Percentiles rank a stretch among this genome's conserved stretches.
Evolutionary conservation across 176 grass and related monocot species (phyloP).

Genomic region (Oryza brachyantha): DNA sequence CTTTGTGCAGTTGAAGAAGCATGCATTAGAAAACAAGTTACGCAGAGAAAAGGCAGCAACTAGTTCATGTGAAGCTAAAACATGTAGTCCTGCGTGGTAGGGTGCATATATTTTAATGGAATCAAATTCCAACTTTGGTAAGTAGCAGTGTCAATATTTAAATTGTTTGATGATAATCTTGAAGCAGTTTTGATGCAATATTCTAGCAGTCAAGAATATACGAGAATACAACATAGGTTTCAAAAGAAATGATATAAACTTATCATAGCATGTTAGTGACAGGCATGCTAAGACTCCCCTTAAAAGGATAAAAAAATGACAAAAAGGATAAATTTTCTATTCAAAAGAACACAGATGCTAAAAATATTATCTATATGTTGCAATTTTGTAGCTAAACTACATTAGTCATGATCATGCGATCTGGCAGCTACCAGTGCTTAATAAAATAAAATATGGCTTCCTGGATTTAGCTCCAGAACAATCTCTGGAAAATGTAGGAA

Average conservation of each 20-base stretch:
- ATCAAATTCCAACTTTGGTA: not conserved
- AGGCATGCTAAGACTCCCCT: not conserved
- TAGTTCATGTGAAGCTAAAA: not conserved
- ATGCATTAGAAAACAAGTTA: slow-evolving; percentile 12
- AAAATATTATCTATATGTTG: not conserved
- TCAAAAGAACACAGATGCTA: not conserved
- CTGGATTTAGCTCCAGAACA: not conserved
- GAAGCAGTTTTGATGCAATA: not conserved
- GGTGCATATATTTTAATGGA: not conserved
- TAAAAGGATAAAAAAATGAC: not conserved
- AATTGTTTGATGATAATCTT: not conserved
- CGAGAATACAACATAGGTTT: not conserved
- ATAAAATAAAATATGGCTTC: not conserved
- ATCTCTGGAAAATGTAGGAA: not conserved
- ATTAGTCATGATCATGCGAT: not conserved
- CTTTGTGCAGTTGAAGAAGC: slow-evolving; percentile 45
- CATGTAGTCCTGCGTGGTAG: not conserved
- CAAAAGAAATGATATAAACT: not conserved
- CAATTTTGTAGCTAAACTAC: slow-evolving; percentile 24
- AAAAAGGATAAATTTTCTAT: slow-evolving; percentile 2
- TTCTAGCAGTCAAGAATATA: not conserved
- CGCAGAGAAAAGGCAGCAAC: slow-evolving; percentile 17
- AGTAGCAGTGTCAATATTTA: slow-evolving; percentile 10
- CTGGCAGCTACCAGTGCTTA: not conserved
- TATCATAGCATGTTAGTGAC: not conserved